Conservation (phyloP, 1,139 yeast genomes). For the Pichia norvegensis region DNA sequence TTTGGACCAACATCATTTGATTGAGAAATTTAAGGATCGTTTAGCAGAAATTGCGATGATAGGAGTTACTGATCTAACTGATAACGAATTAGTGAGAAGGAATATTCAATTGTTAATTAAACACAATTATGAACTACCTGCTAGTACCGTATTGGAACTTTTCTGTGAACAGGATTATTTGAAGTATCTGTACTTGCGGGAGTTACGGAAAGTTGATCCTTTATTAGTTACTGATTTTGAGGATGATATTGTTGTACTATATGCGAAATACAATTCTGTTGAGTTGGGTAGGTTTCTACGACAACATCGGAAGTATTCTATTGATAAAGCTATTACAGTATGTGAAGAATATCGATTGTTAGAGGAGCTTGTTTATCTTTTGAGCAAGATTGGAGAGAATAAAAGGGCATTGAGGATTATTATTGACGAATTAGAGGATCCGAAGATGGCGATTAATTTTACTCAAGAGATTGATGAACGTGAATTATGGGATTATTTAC, state of each 20-base stretch:
- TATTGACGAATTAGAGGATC: slow-evolving; percentile 69
- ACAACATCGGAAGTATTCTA: slow-evolving; percentile 50
- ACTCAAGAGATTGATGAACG: slow-evolving; percentile 65
- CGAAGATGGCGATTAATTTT: slow-evolving; percentile 72
- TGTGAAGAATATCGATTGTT: slow-evolving; percentile 49
- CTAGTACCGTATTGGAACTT: slow-evolving; percentile 41
- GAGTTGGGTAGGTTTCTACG: slow-evolving; percentile 51
- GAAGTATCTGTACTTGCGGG: slow-evolving; percentile 53
- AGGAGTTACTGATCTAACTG: slow-evolving; percentile 32
- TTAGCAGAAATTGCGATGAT: slow-evolving; percentile 49
- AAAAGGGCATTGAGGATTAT: slow-evolving; percentile 69
- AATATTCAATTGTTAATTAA: slow-evolving; percentile 53
- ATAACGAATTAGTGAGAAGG: slow-evolving; percentile 25
- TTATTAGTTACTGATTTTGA: slow-evolving; percentile 50
- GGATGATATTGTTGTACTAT: slow-evolving; percentile 56
- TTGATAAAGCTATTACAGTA: slow-evolving; percentile 56
- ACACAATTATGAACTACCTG: slow-evolving; percentile 56
- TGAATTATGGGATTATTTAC: slow-evolving; percentile 71
- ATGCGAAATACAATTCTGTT: slow-evolving; percentile 50
- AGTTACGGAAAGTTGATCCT: slow-evolving; percentile 47
- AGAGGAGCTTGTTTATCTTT: slow-evolving; percentile 70
- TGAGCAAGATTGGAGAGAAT: slow-evolving; percentile 80
- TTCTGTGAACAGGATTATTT: slow-evolving; percentile 43
- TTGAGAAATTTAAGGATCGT: slow-evolving; percentile 40
- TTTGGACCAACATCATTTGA: slow-evolving; percentile 53